Evolutionary conservation across 2,329 filamentous ascomycete genomes (phyloP), one percentile per base, ranked within the genome.

Genomic region (Colletotrichum limetticola): DNA sequence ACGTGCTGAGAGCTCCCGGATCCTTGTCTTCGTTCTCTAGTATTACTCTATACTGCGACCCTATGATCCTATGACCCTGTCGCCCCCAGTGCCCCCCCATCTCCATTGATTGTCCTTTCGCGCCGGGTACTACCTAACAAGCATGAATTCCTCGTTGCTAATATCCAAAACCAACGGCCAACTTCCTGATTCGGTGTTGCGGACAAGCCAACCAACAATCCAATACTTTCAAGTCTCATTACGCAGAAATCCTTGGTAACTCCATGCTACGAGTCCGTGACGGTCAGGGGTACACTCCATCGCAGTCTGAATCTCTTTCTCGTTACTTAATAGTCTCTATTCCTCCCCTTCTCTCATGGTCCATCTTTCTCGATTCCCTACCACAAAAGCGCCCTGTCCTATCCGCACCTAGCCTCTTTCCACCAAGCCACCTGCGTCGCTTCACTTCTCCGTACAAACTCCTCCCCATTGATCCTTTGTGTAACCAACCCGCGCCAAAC

Each of bases 51-150:
- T 46, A 46, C 37, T 46, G 37, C 16, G 37, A 46, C 37, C 37
- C 37, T 46, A 46, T 3, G 14, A 46, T 46, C 42, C 42, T 19
- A 46, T 46, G 42, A 46, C 42, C 42, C 5, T 46, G 42, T n/a
- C n/a, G 16, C 37, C 37, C 37, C 30, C 11, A 28, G 28, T 28
- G 28, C 16, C 59, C 30, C 56, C 37, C 46, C 6, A 24, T 19
- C 42, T 14, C 37, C 5, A 32, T 22, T 30, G 59, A 42, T 42
- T 42, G 37, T 9, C 42, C 42, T 49, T 49, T 32, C 26, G 42
- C 28, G 14, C 28, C 28, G 56, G 56, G 30, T 67, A 53, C 66
- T 66, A 72, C 59, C 65, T 42, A 52, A 32, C 32, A 42, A 42
- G 42, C 42, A 19, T 49, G 42, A 19, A 11, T 49, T 19, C 32